Evolutionary conservation across 306 rosid genomes (phyloP), one percentile per base, ranked within the genome.

Genomic region (Vigna unguiculata): DNA sequence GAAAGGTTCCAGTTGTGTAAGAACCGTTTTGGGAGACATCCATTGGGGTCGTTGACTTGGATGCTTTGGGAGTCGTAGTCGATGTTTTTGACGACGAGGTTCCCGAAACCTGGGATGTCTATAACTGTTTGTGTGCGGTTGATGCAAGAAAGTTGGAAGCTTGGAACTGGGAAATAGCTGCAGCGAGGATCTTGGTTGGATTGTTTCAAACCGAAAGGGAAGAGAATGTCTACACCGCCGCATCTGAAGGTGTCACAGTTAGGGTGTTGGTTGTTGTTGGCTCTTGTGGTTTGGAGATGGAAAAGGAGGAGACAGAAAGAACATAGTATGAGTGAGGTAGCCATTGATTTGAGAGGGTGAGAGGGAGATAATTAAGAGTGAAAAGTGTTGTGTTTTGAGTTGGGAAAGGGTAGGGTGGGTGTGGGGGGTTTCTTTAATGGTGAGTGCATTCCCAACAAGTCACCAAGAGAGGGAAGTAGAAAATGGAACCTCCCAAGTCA

Each of bases 141-240:
- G 66, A 48, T 4, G 59, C 83, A 79, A 0, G 66, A 60, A 2
- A 71, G 78, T n/a, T 71, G 57, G 58, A 71, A 79, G 0, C 14
- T 25, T 4, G 47, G 72, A 9, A 25, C 2, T 1, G 76, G 71
- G 9, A 16, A 66, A 57, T 76, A 77, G 49, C 69, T 32, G 15
- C 85, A 82, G 1, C 10, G 10, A 36, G 7, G 36, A 4, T 54
- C 61, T 76, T 81, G 62, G 20, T 63, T 77, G 20, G 63, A 7
- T 53, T 25, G 58, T 71, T 22, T 76, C 17, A 82, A 62, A 0
- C 49, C 40, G 22, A 82, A 82, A n/a, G 85, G 85, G 15, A 82
- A 82, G 6, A 48, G 16, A 7, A 82, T 76, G 21, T 63, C 63
- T 2, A 71, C 36, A 2, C 54, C 58, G 9, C 78, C 85, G 1